These are phyloP conservation scores for Pezicula carpinea DNA, from an alignment of 2,329 filamentous ascomycete species.

Conservation along the genomic window DNA sequence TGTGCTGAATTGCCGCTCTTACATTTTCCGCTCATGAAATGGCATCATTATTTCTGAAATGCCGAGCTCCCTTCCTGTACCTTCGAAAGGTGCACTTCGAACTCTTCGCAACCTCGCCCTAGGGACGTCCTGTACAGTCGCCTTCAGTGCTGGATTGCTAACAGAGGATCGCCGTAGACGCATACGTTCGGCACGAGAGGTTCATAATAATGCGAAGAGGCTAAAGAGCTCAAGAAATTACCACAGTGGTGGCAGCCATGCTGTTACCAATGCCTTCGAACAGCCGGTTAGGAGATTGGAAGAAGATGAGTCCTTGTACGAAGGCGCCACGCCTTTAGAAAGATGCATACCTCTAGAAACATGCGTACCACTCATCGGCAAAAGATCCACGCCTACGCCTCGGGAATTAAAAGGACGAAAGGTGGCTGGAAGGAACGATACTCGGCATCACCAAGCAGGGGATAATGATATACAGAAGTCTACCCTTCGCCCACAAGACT, in stretches of 20 bases:
- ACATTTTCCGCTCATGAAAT: conserved; percentile 9
- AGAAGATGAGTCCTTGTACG: conserved; percentile 7
- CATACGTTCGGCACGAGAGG: conserved; percentile 44
- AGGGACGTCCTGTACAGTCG: conserved; percentile 53
- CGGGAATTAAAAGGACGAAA: too few relatives aligned
- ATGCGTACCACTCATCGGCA: too few relatives aligned
- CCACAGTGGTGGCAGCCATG: conserved; percentile 24
- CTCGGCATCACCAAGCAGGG: too few relatives aligned
- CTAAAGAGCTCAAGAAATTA: conserved; percentile 40
- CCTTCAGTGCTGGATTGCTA: conserved; percentile 35
- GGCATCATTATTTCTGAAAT: conserved; percentile 18
- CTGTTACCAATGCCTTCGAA: conserved; percentile 17
- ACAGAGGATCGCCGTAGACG: conserved; percentile 53
- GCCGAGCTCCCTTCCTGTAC: conserved; percentile 40
- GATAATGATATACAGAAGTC: too few relatives aligned
- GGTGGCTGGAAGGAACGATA: too few relatives aligned
- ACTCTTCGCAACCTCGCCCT: conserved; percentile 51
- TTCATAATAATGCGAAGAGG: conserved; percentile 48
- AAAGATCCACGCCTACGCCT: too few relatives aligned
- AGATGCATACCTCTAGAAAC: too few relatives aligned
- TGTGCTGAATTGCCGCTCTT: neutral
- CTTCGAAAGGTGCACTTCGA: conserved; percentile 50
- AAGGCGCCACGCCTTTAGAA: too few relatives aligned
- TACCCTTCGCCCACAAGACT: too few relatives aligned
- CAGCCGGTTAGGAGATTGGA: conserved; percentile 13